phyloP scores from a whole-genome alignment of 768 basidiomycete species.

The Artomyces pyxidatus region DNA sequence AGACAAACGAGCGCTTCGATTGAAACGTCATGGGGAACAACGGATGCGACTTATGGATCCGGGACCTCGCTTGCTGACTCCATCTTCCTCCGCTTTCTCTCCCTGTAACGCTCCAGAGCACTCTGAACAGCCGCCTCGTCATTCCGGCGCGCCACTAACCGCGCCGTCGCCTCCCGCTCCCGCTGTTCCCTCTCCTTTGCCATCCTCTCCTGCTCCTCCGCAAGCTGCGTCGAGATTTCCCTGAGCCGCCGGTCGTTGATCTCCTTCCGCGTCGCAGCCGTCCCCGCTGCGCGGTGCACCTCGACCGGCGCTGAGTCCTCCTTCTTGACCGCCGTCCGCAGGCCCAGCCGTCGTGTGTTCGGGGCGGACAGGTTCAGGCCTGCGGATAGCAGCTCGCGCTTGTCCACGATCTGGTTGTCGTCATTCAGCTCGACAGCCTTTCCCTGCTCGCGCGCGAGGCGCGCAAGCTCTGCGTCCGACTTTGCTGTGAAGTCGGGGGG shows the following conservation, averaged over 20 bases:
- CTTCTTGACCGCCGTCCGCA: slow-evolving; percentile 23
- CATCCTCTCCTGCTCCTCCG: slow-evolving; percentile 58
- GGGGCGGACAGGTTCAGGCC: slow-evolving; percentile 86
- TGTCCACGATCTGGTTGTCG: slow-evolving; percentile 95
- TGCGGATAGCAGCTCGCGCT: slow-evolving; percentile 83
- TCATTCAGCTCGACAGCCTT: slow-evolving; percentile 91
- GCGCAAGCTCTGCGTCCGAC: slow-evolving; percentile 72
- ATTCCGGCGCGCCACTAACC: slow-evolving; percentile 68
- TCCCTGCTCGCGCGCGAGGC: slow-evolving; percentile 60
- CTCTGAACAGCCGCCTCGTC: slow-evolving; percentile 63
- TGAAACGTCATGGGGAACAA: not conserved
- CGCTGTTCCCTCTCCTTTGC: slow-evolving; percentile 46
- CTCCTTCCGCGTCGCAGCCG: slow-evolving; percentile 71
- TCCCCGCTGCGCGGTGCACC: slow-evolving; percentile 72
- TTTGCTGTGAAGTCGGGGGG: slow-evolving; percentile 53
- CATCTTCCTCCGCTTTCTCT: slow-evolving; percentile 71
- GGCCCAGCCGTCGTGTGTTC: slow-evolving; percentile 66
- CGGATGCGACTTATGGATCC: slow-evolving; percentile 5
- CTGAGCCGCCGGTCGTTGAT: slow-evolving; percentile 76
- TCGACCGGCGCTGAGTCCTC: slow-evolving; percentile 28
- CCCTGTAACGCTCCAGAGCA: slow-evolving; percentile 66
- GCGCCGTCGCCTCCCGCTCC: slow-evolving; percentile 57
- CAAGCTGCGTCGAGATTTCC: slow-evolving; percentile 74
- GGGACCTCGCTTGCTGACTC: slow-evolving; percentile 29
- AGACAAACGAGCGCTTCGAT: not conserved